Percentiles rank a stretch among this genome's conserved stretches.
Conservation (phyloP, 1,139 yeast genomes). For the Taphrina sp. region DNA sequence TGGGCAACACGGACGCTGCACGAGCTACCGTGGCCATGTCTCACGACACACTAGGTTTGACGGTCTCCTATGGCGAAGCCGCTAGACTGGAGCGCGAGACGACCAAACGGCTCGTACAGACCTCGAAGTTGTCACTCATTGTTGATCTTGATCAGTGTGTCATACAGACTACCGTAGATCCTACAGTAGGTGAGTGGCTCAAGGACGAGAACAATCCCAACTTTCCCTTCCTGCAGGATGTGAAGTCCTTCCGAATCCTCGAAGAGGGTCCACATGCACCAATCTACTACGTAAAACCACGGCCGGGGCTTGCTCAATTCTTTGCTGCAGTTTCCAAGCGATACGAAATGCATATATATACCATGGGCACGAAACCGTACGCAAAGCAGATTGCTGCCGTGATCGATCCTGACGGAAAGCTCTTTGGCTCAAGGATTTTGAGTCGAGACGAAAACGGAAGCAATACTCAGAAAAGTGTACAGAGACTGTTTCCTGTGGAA, state of each 20-base stretch:
- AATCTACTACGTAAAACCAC: conserved; percentile 85
- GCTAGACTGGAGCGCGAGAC: conserved; percentile 71
- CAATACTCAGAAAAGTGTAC: conserved; percentile 80
- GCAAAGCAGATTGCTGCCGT: conserved; percentile 87
- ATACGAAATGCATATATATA: conserved; percentile 90
- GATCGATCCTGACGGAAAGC: conserved; percentile 82
- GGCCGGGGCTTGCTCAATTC: conserved; percentile 82
- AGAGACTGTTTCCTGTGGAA: conserved; percentile 89
- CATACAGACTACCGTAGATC: conserved; percentile 96
- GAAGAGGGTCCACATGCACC: conserved; percentile 61
- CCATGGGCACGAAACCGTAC: conserved; percentile 98
- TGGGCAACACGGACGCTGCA: conserved; percentile 69
- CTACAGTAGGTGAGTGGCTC: conserved; percentile 97
- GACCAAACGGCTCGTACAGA: conserved; percentile 59
- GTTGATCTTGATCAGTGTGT: conserved; percentile 98
- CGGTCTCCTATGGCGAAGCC: conserved; percentile 81
- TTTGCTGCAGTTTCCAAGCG: conserved; percentile 59
- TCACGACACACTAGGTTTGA: conserved; percentile 82
- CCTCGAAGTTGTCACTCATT: conserved; percentile 74
- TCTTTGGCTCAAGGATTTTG: conserved; percentile 86
- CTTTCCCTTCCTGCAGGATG: conserved; percentile 79
- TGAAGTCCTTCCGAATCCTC: conserved; percentile 62
- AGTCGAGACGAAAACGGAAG: conserved; percentile 96
- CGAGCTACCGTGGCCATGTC: conserved; percentile 86
- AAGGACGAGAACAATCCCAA: conserved; percentile 80